These are phyloP conservation scores for Ustilago nuda DNA, from an alignment of 1,284 basidiomycete genomes.

Conservation along the genomic window DNA sequence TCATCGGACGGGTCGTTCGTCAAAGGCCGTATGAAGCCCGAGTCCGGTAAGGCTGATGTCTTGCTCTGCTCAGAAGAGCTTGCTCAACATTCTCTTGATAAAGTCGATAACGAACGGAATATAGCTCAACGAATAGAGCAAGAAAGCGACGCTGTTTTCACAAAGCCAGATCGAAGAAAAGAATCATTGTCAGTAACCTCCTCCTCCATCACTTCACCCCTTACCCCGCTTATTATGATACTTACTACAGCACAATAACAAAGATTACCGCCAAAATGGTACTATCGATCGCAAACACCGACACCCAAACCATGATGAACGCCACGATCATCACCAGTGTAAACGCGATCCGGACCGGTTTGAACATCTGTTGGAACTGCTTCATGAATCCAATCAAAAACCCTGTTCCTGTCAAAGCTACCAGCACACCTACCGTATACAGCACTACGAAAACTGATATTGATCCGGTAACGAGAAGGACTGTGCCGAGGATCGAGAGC, in stretches of 20 bases:
- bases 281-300: conserved; percentile 57
- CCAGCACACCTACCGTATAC: conserved; percentile 83
- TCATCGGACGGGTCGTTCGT: too few relatives aligned
- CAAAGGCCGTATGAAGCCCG: too few relatives aligned
- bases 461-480: conserved; percentile 81
- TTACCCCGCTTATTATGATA: not conserved
- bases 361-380: conserved; percentile 81
- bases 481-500: conserved; percentile 82
- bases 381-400: conserved; percentile 59
- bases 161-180: conserved; percentile 1
- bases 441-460: conserved; percentile 83
- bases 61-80: conserved; percentile 37
- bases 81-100: conserved; percentile 57
- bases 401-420: conserved; percentile 79
- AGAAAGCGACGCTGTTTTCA: conserved; percentile 39
- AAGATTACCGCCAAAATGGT: conserved; percentile 58
- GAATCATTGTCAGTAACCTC: not conserved
- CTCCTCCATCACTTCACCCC: not conserved
- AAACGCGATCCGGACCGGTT: conserved; percentile 86
- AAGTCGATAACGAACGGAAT: conserved; percentile 58
- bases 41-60: not conserved
- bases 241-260: conserved; percentile 62
- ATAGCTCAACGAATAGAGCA: conserved; percentile 53
- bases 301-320: conserved; percentile 63
- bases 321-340: conserved; percentile 79